phyloP scores from a whole-genome alignment of 139 green algal genomes.

The Auxenochlorella pyrenoidosa region DNA sequence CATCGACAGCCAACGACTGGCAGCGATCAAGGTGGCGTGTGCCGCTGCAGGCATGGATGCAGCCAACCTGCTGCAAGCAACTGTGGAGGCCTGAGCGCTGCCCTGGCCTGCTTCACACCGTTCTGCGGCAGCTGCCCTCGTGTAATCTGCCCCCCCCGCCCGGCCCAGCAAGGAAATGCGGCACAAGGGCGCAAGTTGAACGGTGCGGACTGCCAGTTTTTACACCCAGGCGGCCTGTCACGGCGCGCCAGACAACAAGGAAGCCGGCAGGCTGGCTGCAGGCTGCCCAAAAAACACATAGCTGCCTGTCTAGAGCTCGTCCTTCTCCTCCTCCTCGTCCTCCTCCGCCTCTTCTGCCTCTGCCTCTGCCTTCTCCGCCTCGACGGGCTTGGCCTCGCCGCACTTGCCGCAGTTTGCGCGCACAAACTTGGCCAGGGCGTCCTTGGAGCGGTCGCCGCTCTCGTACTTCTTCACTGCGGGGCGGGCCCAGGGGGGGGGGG shows the following conservation, averaged over 20 bases:
- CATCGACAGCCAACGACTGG: background rate
- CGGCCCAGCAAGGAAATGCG: too few relatives aligned
- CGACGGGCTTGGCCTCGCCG: background rate
- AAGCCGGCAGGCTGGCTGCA: too few relatives aligned
- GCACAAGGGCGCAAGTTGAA: too few relatives aligned
- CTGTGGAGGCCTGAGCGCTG: background rate
- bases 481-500: background rate
- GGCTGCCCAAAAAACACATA: background rate
- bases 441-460: slow-evolving; percentile 37
- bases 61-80: background rate
- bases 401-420: background rate
- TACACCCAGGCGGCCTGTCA: too few relatives aligned
- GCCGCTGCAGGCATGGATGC: background rate
- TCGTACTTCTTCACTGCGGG: background rate
- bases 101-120: too few relatives aligned
- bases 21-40: slow-evolving; percentile 6
- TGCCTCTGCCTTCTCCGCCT: background rate
- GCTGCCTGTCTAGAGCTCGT: background rate
- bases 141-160: too few relatives aligned
- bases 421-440: slow-evolving; percentile 46
- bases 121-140: too few relatives aligned
- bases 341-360: background rate
- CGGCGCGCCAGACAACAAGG: too few relatives aligned
- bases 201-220: too few relatives aligned
- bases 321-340: slow-evolving; percentile 22